These are phyloP conservation scores for Paecilomyces formosus DNA, from an alignment of 2,329 filamentous ascomycete species.

Conservation along the genomic window DNA sequence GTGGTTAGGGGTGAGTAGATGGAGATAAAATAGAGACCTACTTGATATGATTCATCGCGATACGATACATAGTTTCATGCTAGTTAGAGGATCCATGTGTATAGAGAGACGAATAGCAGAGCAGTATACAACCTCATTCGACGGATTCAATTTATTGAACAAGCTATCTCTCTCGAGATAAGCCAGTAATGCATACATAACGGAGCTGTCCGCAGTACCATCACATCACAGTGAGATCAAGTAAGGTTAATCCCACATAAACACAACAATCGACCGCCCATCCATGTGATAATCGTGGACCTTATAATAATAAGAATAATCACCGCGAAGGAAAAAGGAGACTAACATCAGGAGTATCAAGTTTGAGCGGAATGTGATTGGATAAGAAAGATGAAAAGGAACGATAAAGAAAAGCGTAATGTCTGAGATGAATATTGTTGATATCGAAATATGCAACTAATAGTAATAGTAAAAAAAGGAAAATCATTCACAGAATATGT, in stretches of 20 bases:
- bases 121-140: too few species aligned
- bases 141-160: too few species aligned
- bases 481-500: background rate
- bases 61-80: too few species aligned
- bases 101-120: too few species aligned
- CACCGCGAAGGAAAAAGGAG: background rate
- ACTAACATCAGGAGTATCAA: background rate
- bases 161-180: too few species aligned
- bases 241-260: too few species aligned
- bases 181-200: too few species aligned
- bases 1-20: slow-evolving; percentile 41
- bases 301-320: background rate
- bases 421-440: background rate
- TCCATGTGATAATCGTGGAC: background rate
- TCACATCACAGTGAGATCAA: too few species aligned
- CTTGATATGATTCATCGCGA: background rate
- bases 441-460: background rate
- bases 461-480: background rate
- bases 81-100: too few species aligned
- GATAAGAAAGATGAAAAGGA: background rate
- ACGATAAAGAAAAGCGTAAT: background rate
- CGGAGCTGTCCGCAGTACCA: too few species aligned
- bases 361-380: background rate
- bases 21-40: background rate
- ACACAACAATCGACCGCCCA: too few species aligned